phyloP scores from a whole-genome alignment of 495 filamentous ascomycete species.

The Penicillium mononematosum region DNA sequence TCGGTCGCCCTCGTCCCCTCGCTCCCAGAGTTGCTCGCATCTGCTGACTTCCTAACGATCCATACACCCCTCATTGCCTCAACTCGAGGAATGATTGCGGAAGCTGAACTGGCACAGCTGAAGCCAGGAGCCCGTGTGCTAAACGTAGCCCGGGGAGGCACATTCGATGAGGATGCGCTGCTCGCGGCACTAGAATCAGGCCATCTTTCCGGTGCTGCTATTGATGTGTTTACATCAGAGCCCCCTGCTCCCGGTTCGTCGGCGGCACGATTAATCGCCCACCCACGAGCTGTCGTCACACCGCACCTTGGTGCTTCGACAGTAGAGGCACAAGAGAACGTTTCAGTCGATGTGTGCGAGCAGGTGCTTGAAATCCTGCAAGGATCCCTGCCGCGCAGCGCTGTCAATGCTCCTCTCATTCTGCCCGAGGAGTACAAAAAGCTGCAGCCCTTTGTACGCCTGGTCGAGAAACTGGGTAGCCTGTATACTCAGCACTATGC shows the following conservation, averaged over 20 bases:
- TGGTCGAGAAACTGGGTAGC: slow-evolving; percentile 67
- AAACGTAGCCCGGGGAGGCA: slow-evolving; percentile 72
- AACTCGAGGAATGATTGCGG: slow-evolving; percentile 64
- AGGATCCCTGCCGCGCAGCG: slow-evolving; percentile 64
- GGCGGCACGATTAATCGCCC: slow-evolving; percentile 55
- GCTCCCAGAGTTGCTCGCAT: slow-evolving; percentile 55
- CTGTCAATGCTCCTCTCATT: slow-evolving; percentile 72
- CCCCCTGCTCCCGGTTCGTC: slow-evolving; percentile 53
- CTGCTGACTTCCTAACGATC: slow-evolving; percentile 69
- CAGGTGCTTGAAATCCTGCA: slow-evolving; percentile 67
- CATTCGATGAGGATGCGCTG: slow-evolving; percentile 69
- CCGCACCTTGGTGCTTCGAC: slow-evolving; percentile 73
- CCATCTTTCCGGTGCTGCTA: slow-evolving; percentile 66
- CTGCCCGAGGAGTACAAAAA: slow-evolving; percentile 68
- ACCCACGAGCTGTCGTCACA: slow-evolving; percentile 65
- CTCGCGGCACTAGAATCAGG: slow-evolving; percentile 63
- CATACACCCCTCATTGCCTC: slow-evolving; percentile 72
- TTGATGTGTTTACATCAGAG: slow-evolving; percentile 74
- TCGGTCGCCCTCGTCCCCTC: slow-evolving; percentile 55
- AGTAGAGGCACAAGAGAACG: slow-evolving; percentile 75
- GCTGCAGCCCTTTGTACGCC: slow-evolving; percentile 64
- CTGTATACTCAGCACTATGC: slow-evolving; percentile 70
- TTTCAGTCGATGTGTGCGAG: slow-evolving; percentile 69
- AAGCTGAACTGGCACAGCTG: slow-evolving; percentile 63
- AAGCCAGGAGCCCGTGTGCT: slow-evolving; percentile 62